phyloP scores from a whole-genome alignment of 371 early-diverging fungal genomes.

The Batrachochytrium dendrobatidis region DNA sequence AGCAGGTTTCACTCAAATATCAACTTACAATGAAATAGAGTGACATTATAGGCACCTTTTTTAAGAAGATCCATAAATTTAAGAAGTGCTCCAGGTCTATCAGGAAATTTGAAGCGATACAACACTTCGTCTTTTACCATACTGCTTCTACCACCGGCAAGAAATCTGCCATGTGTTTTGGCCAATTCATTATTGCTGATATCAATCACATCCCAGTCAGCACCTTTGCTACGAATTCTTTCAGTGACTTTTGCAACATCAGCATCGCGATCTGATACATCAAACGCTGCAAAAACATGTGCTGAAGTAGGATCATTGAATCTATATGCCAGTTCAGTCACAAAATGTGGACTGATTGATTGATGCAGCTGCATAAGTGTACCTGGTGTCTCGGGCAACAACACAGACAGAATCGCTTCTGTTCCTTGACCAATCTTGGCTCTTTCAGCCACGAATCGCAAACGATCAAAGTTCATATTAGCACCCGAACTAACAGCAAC shows the following conservation, averaged over 20 bases:
- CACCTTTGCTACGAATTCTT: conserved; percentile 43
- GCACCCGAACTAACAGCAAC: conserved; percentile 83
- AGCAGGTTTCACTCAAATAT: neutral
- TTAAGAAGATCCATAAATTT: conserved; percentile 64
- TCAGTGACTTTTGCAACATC: conserved; percentile 64
- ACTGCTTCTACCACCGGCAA: conserved; percentile 69
- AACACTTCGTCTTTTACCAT: conserved; percentile 67
- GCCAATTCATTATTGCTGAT: conserved; percentile 91
- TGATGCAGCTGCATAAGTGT: conserved; percentile 50
- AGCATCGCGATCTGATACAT: conserved; percentile 69
- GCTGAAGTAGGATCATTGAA: conserved; percentile 67
- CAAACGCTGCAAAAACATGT: conserved; percentile 79
- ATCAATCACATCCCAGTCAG: conserved; percentile 49
- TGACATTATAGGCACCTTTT: conserved; percentile 8
- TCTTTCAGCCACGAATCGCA: conserved; percentile 89
- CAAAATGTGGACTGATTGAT: conserved; percentile 23
- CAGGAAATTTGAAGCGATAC: conserved; percentile 84
- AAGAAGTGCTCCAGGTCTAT: conserved; percentile 81
- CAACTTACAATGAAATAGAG: neutral
- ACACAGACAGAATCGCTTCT: conserved; percentile 75
- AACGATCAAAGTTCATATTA: conserved; percentile 86
- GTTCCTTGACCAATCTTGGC: conserved; percentile 76
- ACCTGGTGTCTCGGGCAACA: conserved; percentile 82
- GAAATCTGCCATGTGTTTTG: conserved; percentile 82
- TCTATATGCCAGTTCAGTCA: conserved; percentile 91